Evolutionary conservation across 2,329 filamentous ascomycete genomes (phyloP), one percentile per base, ranked within the genome.

Genomic region (Diaporthe citrichinensis): DNA sequence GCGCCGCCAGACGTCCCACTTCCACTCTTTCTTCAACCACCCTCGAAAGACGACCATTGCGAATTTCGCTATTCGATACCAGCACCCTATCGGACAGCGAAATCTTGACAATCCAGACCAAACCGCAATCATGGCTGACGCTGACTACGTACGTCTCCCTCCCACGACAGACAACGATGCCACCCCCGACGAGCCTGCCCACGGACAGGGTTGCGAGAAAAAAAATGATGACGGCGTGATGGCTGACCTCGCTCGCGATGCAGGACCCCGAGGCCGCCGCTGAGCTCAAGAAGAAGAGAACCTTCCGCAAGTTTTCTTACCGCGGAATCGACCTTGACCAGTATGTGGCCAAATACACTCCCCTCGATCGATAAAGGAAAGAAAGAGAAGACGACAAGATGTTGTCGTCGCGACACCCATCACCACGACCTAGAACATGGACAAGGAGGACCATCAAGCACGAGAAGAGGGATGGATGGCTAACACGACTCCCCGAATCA

Each of bases 281-380:
- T 87, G 97, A 98, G 94, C 91, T 99, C 89, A 99, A 98, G 95
- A 98, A 95, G 92, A 98, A 94, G 92, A 98, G 97, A 96, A 91
- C 95, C 84, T 98, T 98, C 94, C 94, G 95, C 91, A 99, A 98
- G 94, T 99, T 98, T 88, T 97, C 96, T 83, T 99, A 98, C 95
- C 95, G 97, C 87, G 97, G 97, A 86, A 95, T 99, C 88, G 97
- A 99, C 89, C 96, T 99, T 88, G 97, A 99, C 88, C 95, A 98
- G 96, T 98, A 96, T 85, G 95, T 90, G 81, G 49, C 71, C 51
- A 67, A 34, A 10, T 10, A 36, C 46, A 34, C 10, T 15, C 39
- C 15, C 14, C 31, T 15, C 31, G 39, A 36, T 10, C 57, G 69
- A 69, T 25, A 28, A 39, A 39, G 36, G 12, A 59, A 28, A 20